Evolutionary conservation across 2,329 filamentous ascomycete genomes (phyloP).

Genomic region (Macrophomina tecta): DNA sequence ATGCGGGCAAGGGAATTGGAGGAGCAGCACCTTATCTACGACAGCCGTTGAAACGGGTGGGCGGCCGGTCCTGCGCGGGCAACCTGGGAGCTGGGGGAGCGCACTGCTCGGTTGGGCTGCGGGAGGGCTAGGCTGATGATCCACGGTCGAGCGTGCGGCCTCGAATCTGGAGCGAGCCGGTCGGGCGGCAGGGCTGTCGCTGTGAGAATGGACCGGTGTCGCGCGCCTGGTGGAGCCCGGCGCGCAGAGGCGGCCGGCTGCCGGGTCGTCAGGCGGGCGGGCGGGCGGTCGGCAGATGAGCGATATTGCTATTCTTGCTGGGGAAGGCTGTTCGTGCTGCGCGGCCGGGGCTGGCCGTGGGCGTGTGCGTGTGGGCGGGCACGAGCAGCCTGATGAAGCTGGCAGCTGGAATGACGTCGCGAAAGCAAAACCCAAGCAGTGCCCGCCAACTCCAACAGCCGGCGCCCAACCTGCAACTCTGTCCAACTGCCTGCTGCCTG

Average conservation of each 20-base stretch:
- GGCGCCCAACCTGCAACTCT: slow-evolving; percentile 21
- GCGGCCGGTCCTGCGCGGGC: slow-evolving; percentile 15
- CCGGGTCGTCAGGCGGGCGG: not conserved
- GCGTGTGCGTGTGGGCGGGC: too few species aligned
- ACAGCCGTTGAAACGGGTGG: slow-evolving; percentile 17
- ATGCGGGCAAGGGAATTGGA: slow-evolving; percentile 9
- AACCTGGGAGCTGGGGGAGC: slow-evolving; percentile 9
- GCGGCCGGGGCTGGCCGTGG: not conserved
- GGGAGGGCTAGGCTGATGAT: slow-evolving; percentile 14
- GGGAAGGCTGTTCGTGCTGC: not conserved
- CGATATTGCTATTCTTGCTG: not conserved
- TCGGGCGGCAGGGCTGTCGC: slow-evolving; percentile 12
- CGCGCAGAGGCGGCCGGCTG: not conserved
- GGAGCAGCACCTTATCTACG: not conserved
- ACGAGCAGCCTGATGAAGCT: not conserved
- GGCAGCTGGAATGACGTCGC: slow-evolving; percentile 11
- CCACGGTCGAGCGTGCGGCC: not conserved
- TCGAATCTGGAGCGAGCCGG: not conserved
- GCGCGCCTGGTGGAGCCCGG: not conserved
- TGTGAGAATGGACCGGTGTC: not conserved
- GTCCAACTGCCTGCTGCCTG: slow-evolving; percentile 9
- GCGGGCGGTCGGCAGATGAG: not conserved
- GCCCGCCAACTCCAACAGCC: slow-evolving; percentile 4
- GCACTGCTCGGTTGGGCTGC: slow-evolving; percentile 19
- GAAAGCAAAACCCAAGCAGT: slow-evolving; percentile 13